Evolutionary conservation across 2,329 filamentous ascomycete species (phyloP), one percentile per base, ranked within the genome.

Genomic region (Acephala macrosclerotiorum): DNA sequence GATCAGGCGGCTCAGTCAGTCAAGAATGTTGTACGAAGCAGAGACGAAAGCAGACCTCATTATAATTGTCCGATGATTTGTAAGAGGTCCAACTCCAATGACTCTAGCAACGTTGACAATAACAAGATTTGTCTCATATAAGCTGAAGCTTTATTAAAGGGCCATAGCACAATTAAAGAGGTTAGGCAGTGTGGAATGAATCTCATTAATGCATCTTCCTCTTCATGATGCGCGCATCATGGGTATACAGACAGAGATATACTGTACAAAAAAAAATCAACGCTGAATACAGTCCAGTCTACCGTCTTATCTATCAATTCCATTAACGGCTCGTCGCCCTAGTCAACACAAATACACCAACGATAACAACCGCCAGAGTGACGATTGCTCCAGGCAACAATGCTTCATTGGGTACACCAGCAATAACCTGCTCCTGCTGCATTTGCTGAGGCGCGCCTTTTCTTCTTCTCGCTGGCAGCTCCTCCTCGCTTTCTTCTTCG

Each of bases 301-400:
- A 33, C 4, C 9, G 20, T 33, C 45, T 56, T 55, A 45, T 61
- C 51, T 61, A 58, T 40, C 60, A 33, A 66, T 18, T 12, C 60
- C 62, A 65, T 63, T 60, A 82, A 74, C 83, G 80, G 67, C 79
- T 83, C 18, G 80, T 84, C 49, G 89, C 81, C 70, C 94, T 89
- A 67, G 92, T 89, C 74, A 99, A 88, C 49, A 94, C 89, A 81
- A 99, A 99, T 12, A 98, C 95, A 70, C 92, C 93, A 47, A 96
- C 85, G 79, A 99, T 97, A 42, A 97, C 94, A 51, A 96, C 93
- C 11, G 95, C 96, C 75, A 99, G 81, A n/a, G 94, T 94, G 64
- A 96, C 94, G 77, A 99, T 95, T 22, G 96, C 96, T 71, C 96
- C 96, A 0, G 96, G 96, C 49, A 98, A 86, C 20, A 99, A 84